phyloP scores from a whole-genome alignment of 495 filamentous ascomycete species.

The Xylona heveae region DNA sequence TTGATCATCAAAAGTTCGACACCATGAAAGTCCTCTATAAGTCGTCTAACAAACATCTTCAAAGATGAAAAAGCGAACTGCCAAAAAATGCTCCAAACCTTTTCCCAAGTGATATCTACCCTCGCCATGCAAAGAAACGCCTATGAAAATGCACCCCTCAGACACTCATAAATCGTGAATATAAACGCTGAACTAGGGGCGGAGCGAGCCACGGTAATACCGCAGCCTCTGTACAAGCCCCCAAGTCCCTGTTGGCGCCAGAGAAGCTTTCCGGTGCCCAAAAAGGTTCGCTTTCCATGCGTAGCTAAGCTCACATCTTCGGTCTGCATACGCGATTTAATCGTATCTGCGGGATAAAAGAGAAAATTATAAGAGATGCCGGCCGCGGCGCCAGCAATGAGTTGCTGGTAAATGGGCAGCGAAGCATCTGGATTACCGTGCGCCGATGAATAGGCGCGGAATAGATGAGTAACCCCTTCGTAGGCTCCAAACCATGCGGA shows the following conservation, averaged over 20 bases:
- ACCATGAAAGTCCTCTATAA: neutral
- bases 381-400: slow-evolving; percentile 71
- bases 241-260: slow-evolving; percentile 66
- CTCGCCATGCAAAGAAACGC: neutral
- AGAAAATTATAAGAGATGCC: slow-evolving; percentile 91
- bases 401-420: slow-evolving; percentile 57
- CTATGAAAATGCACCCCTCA: neutral
- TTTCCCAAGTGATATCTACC: neutral
- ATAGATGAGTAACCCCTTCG: slow-evolving; percentile 52
- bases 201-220: slow-evolving; percentile 70
- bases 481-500: slow-evolving; percentile 93
- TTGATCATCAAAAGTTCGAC: neutral
- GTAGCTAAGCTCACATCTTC: slow-evolving; percentile 34
- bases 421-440: slow-evolving; percentile 9
- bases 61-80: too few relatives aligned
- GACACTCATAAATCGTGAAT: slow-evolving; percentile 13
- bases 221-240: slow-evolving; percentile 83
- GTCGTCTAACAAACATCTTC: too few relatives aligned
- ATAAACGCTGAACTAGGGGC: slow-evolving; percentile 95
- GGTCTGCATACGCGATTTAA: slow-evolving; percentile 94
- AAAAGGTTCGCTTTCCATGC: slow-evolving; percentile 37
- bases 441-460: slow-evolving; percentile 24
- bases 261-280: slow-evolving; percentile 38
- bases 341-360: slow-evolving; percentile 91
- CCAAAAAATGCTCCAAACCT: neutral